phyloP scores from a whole-genome alignment of 106 monocot genomes.

The Allium cepa region DNA sequence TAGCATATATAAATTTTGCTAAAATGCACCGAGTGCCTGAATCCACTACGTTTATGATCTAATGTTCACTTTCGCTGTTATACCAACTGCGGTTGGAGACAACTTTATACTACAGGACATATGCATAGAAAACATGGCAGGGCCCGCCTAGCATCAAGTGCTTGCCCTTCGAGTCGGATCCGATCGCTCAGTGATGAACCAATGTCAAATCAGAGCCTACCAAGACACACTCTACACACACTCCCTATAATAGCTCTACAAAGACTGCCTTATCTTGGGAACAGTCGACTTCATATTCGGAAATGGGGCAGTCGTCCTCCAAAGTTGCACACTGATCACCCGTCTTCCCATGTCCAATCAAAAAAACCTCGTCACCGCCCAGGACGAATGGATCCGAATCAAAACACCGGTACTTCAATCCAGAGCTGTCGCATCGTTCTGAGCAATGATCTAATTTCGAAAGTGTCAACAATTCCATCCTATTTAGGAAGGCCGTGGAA shows the following conservation, averaged over 20 bases:
- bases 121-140: background rate
- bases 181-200: background rate
- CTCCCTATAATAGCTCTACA: slow-evolving; percentile 30
- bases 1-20: background rate
- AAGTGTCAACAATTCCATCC: slow-evolving; percentile 11
- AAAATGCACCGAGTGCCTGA: background rate
- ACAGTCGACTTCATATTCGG: slow-evolving; percentile 80
- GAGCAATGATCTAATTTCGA: slow-evolving; percentile 15
- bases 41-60: background rate
- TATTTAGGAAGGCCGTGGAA: slow-evolving; percentile 82
- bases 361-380: slow-evolving; percentile 77
- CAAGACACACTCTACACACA: background rate
- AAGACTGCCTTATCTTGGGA: slow-evolving; percentile 55
- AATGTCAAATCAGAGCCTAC: background rate
- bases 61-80: background rate
- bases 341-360: slow-evolving; percentile 49
- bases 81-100: background rate
- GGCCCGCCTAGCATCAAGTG: background rate
- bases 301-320: slow-evolving; percentile 70
- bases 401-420: slow-evolving; percentile 73
- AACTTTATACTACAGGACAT: background rate
- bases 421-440: slow-evolving; percentile 58
- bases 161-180: background rate
- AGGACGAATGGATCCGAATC: slow-evolving; percentile 62
- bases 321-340: slow-evolving; percentile 41